Base-by-base conservation (phyloP, 2,329 filamentous ascomycete species). In the Neophaeococcomyces mojaviensis region DNA sequence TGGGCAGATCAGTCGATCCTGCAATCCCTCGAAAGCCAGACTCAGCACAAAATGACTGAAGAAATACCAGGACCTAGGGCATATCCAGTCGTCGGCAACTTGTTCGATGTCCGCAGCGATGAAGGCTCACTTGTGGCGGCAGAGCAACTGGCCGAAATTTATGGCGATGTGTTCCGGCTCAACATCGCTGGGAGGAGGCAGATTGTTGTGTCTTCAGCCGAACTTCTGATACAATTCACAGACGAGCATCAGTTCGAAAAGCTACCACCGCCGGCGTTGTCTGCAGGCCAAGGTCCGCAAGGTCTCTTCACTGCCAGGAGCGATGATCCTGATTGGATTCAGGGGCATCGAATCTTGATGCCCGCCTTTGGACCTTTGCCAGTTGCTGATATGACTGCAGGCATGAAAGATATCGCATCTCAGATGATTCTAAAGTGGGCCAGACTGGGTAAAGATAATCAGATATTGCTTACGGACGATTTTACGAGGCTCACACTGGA, bases 401-500 rank as follows among this genome's bases (percentile, higher is more conserved):
- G 19, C 19, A 33, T 22, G 30, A 33, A 24, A 7, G 44, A 36
- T 43, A 36, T 52, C 26, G 62, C 62, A 1, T 59, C 58, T 5
- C 66, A 68, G 39, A 56, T 68, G 30, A 58, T 64, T 15, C 58
- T 65, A 52, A 68, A 68, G 55, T 68, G 66, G 66, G 66, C 64
- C 10, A 62, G 69, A 16, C 59, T 66, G 53, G 84, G 84, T 0
- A 65, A 77, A 1, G 61, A 69, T 1, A 61, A 71, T 36, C 67
- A 73, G 8, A 82, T 88, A 48, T 66, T 71, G 36, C 76, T 77
- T 0, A 73, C 77, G 0, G 79, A 83, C 15, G 81, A 86, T 61
- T 85, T 86, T 51, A 86, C 83, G 2, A 74, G 83, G n/a, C 66
- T 88, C 26, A 79, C 84, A 0, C 72, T 88, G 2, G 84, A 88